Base-by-base conservation (phyloP, 2,329 filamentous ascomycete genomes). In the Graphilbum fragrans region DNA sequence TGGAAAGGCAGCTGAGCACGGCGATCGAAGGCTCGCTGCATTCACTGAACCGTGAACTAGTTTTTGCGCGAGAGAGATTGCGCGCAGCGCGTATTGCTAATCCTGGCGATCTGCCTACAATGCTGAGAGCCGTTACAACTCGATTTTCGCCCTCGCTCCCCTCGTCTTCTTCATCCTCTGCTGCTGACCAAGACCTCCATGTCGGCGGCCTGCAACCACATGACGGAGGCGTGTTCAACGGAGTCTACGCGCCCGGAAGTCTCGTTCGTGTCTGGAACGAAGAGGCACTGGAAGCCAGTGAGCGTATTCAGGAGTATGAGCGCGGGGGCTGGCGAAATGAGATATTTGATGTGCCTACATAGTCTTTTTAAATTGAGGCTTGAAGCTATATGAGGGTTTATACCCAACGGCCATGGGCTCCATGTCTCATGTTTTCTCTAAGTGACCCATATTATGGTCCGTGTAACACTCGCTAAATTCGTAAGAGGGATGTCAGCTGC, bases 241-340 rank as follows among this genome's bases (percentile, higher is more conserved):
- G 82, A 4, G 74, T 86, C 2, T 95, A 94, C 62, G 81, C 90
- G 1, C 90, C 90, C 0, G 88, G 86, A 1, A 94, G 87, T 58
- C 65, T 95, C 21, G 83, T 92, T 39, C 87, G 84, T 62, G 60
- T 94, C n/a, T 94, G 86, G 86, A 76, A 90, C 49, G 80, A 87
- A 49, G 82, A 94, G 61, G 86, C 77, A 0, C 62, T 66, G 19
- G 67, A 70, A 46, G 86, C 85, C 0, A 70, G 69, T 18, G 83
- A 93, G 58, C 70, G 77, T 33, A 75, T 94, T 31, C 77, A 88
- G 49, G 82, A 90, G 49, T 79, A 78, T 54, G 74, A 79, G 42
- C 66, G 66, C 37, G 77, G 72, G 16, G 83, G 82, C 0, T 94
- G 87, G 87, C 73, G 82, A 50, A 94, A 94, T 58, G 78, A 77